Base-by-base conservation (phyloP, 163 green algal species). In the Scenedesmus sp. region DNA sequence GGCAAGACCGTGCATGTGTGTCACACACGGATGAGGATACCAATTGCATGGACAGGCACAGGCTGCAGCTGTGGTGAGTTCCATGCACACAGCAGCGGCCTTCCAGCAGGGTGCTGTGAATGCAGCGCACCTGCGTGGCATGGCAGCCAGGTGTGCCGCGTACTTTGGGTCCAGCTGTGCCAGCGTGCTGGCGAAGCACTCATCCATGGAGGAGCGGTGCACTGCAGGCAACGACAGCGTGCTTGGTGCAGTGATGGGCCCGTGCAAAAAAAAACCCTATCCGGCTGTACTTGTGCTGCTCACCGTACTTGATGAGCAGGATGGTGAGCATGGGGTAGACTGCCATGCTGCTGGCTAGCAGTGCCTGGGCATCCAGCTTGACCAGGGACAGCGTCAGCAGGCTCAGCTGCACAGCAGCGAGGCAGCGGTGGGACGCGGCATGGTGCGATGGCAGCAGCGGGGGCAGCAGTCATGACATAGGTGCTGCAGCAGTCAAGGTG, bases 251-350 rank as follows among this genome's bases (percentile, higher is more conserved):
- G 79, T 10, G 16, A 18, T 56, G 46, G 46, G n/a, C n/a, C n/a
- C n/a, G n/a, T n/a, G n/a, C n/a, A n/a, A n/a, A n/a, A n/a, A n/a
- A n/a, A n/a, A n/a, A n/a, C n/a, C n/a, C n/a, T 53, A 15, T 9
- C 24, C 15, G 18, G 73, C 73, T 53, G 24, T 33, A 33, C 15
- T 18, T 51, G 73, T 30, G 0, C 0, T 40, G 13, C 85, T 46
- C 68, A 89, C 85, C 65, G 35, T 83, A 65, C 76, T 76, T 86
- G 33, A 91, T 44, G 0, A 91, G 53, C 51, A 85, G 24, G 13
- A 91, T 72, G 26, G 86, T 91, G 20, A 86, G 12, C 86, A 91
- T 22, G 35, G 86, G 73, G 56, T 91, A 91, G 12, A 86, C 16
- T 1, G 76, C 43, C 73, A 91, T 79, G 86, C 65, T 86, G 37